A percentile compares a stretch with the other conserved stretches of the same genome.
phyloP scores from a whole-genome alignment of 2,329 filamentous ascomycete species.

The Aureobasidium sp. region DNA sequence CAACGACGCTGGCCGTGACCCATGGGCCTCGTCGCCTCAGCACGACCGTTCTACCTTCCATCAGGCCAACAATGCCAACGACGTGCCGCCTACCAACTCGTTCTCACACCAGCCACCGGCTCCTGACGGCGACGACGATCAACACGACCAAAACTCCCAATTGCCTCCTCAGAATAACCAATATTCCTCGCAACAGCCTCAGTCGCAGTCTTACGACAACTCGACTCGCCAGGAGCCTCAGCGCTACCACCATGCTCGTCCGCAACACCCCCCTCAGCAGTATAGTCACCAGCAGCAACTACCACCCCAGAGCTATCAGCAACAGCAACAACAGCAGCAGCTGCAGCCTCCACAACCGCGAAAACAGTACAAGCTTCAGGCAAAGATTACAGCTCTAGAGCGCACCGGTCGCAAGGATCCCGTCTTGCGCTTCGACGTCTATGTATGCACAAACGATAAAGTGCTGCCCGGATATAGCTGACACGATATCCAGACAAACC shows the following conservation, averaged over 20 bases:
- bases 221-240: slow-evolving; percentile 1
- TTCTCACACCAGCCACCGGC: slow-evolving; percentile 14
- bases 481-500: slow-evolving; percentile 65
- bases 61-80: slow-evolving; percentile 31
- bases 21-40: slow-evolving; percentile 55
- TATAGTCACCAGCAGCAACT: slow-evolving; percentile 19
- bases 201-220: not conserved
- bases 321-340: slow-evolving; percentile 27
- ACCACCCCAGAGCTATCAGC: slow-evolving; percentile 17
- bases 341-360: slow-evolving; percentile 21
- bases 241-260: slow-evolving; percentile 25
- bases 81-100: slow-evolving; percentile 27
- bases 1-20: slow-evolving; percentile 51
- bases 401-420: slow-evolving; percentile 92
- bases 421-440: slow-evolving; percentile 88
- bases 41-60: slow-evolving; percentile 40
- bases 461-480: not conserved
- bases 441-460: slow-evolving; percentile 51
- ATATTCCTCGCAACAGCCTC: not conserved
- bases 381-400: slow-evolving; percentile 90
- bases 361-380: slow-evolving; percentile 60
- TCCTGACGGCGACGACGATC: slow-evolving; percentile 8
- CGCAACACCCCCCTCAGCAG: slow-evolving; percentile 30
- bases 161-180: not conserved
- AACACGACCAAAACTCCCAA: slow-evolving; percentile 11